These are phyloP conservation scores for Trichophyton mentagrophytes DNA, from an alignment of 2,329 filamentous ascomycete genomes.

Conservation along the genomic window DNA sequence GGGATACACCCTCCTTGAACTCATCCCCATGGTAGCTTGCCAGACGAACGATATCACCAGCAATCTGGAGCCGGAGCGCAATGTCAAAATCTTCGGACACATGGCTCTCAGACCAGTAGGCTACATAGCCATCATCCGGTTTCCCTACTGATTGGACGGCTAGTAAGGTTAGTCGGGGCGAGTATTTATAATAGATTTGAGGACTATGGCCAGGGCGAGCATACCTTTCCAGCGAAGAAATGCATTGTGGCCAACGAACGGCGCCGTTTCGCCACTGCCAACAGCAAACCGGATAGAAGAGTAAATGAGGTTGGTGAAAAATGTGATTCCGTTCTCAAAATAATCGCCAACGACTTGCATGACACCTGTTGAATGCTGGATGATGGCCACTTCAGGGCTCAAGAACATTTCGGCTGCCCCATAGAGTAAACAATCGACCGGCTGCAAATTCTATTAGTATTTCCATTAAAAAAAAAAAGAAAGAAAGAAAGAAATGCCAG, in stretches of 20 bases:
- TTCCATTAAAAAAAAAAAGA: background rate
- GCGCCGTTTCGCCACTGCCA: conserved; percentile 57
- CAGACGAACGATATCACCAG: conserved; percentile 55
- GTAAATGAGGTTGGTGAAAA: conserved; percentile 69
- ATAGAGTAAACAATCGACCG: conserved; percentile 54
- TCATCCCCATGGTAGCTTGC: conserved; percentile 56
- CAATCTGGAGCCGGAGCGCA: conserved; percentile 56
- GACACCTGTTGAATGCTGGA: conserved; percentile 60
- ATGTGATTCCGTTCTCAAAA: conserved; percentile 66
- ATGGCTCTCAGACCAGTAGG: conserved; percentile 63
- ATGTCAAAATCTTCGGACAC: conserved; percentile 73
- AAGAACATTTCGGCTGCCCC: conserved; percentile 60
- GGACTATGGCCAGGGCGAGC: no score
- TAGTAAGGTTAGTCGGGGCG: conserved; percentile 15
- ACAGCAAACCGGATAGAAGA: conserved; percentile 59
- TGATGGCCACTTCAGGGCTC: conserved; percentile 56
- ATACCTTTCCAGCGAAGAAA: conserved; percentile 50
- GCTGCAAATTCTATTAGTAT: conserved; percentile 19
- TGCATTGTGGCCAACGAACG: conserved; percentile 68
- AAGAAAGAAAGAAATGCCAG: background rate
- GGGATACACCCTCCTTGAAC: conserved; percentile 68
- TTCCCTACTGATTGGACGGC: conserved; percentile 48
- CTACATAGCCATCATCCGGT: conserved; percentile 46
- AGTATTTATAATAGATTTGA: background rate
- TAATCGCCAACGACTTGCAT: conserved; percentile 62